Conservation (phyloP, 192 early-diverging fungal species). For the Spizellomyces punctatus region DNA sequence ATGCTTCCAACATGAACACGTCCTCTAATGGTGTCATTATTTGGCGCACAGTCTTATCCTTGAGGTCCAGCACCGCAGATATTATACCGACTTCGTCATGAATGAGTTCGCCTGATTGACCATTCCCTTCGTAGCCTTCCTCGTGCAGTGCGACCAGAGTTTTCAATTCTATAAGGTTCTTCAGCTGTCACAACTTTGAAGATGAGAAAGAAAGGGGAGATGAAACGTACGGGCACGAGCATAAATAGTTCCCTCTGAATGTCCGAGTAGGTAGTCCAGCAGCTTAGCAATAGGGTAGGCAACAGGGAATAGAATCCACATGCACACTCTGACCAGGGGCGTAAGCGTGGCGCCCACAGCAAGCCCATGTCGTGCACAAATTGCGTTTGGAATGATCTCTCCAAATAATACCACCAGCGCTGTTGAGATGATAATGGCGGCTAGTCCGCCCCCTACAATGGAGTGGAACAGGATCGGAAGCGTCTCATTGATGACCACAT, state of each 20-base stretch:
- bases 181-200: slow-evolving; percentile 14
- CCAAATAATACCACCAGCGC: slow-evolving; percentile 91
- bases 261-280: slow-evolving; percentile 81
- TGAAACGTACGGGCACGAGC: slow-evolving; percentile 24
- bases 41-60: slow-evolving; percentile 49
- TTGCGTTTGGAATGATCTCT: slow-evolving; percentile 88
- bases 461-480: slow-evolving; percentile 84
- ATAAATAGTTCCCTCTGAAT: slow-evolving; percentile 88
- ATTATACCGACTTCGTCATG: slow-evolving; percentile 57
- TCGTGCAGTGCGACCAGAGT: slow-evolving; percentile 53
- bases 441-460: slow-evolving; percentile 64
- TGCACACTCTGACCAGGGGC: slow-evolving; percentile 62
- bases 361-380: slow-evolving; percentile 87
- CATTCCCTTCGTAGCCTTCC: slow-evolving; percentile 40
- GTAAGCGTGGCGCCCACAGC: slow-evolving; percentile 89
- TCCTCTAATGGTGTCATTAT: slow-evolving; percentile 55
- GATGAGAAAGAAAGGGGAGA: not conserved
- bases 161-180: slow-evolving; percentile 37
- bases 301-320: slow-evolving; percentile 61
- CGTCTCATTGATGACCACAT: slow-evolving; percentile 91
- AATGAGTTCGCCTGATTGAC: slow-evolving; percentile 30
- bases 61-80: slow-evolving; percentile 51
- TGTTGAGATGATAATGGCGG: slow-evolving; percentile 87
- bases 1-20: slow-evolving; percentile 48
- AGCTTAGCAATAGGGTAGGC: slow-evolving; percentile 84